These are phyloP conservation scores for Verbena officinalis DNA, from an alignment of 257 asterid species.

Conservation along the genomic window DNA sequence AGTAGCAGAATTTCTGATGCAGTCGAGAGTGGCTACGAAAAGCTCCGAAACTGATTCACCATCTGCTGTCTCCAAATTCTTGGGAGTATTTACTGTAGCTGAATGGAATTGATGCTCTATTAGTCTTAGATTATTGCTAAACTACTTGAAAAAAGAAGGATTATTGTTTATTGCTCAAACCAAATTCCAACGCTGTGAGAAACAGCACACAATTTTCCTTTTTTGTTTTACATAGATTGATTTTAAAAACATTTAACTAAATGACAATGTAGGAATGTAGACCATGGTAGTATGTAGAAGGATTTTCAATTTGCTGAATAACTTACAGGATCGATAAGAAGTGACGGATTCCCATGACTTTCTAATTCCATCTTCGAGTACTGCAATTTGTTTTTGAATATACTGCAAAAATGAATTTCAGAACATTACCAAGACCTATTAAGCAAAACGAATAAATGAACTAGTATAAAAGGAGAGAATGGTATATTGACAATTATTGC, in stretches of 20 bases:
- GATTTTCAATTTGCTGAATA: not conserved
- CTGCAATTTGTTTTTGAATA: conserved; percentile 71
- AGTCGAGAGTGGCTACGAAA: conserved; percentile 88
- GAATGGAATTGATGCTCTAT: conserved; percentile 40
- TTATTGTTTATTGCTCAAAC: not conserved
- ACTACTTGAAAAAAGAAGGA: conserved; percentile 14
- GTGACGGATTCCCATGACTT: conserved; percentile 74
- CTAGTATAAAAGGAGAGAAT: not conserved
- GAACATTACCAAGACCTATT: conserved; percentile 20
- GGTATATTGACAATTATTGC: conserved; percentile 9
- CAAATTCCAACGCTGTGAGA: not conserved
- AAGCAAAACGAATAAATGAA: conserved; percentile 16
- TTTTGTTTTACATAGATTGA: too few species aligned
- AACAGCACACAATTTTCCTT: too few species aligned
- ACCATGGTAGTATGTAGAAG: not conserved
- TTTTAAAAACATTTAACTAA: not conserved
- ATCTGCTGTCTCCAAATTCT: conserved; percentile 48
- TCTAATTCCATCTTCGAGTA: conserved; percentile 83
- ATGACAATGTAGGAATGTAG: not conserved
- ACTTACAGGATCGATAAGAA: conserved; percentile 63
- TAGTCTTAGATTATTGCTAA: conserved; percentile 16
- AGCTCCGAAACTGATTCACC: conserved; percentile 88
- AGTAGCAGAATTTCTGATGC: conserved; percentile 79
- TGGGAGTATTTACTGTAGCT: conserved; percentile 50
- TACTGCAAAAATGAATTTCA: conserved; percentile 56